Evolutionary conservation across 495 filamentous ascomycete species (phyloP), one percentile per base, ranked within the genome.

Genomic region (Trichoderma asperelloides): DNA sequence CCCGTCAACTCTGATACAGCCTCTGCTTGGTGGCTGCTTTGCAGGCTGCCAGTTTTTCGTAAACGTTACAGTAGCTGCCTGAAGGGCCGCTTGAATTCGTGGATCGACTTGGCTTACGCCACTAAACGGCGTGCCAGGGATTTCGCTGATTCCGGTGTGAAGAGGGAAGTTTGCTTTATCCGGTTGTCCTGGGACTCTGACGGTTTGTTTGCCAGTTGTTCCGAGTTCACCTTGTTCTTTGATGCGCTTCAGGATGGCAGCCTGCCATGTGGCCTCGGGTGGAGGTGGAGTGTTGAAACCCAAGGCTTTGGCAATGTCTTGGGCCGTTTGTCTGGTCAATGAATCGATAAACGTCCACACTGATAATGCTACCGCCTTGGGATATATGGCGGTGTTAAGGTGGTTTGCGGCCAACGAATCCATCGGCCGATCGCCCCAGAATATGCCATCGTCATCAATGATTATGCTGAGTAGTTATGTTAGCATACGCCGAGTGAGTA

Each of bases 361-460:
- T 0, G 78, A 74, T 9, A 75, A 13, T 4, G 77, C 69, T 0
- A 79, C 28, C 8, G 77, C 71, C 37, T 62, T 67, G 1, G 80
- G 80, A 70, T 73, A 78, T 3, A 81, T 68, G 8, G 74, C 67
- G 15, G 74, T 76, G 45, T 74, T 67, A 2, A 73, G 62, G 63
- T 69, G 62, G n/a, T 73, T 65, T n/a, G 71, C 78, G 0, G 69
- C 68, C 1, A 62, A 21, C 15, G 76, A 65, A 2, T 80, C 79
- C 18, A 78, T 71, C 1, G 64, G 64, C 55, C 70, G 71, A 12
- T 67, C 75, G 4, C 68, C 67, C 70, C 71, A 73, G 39, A 63
- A 68, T 23, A 80, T 55, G 12, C 66, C 70, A 3, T 79, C 70
- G n/a, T 75, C 72, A 8, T 71, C 76, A 33, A 80, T 69, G 1